phyloP scores from a whole-genome alignment of 768 basidiomycete genomes.

The Russula dissimulans region DNA sequence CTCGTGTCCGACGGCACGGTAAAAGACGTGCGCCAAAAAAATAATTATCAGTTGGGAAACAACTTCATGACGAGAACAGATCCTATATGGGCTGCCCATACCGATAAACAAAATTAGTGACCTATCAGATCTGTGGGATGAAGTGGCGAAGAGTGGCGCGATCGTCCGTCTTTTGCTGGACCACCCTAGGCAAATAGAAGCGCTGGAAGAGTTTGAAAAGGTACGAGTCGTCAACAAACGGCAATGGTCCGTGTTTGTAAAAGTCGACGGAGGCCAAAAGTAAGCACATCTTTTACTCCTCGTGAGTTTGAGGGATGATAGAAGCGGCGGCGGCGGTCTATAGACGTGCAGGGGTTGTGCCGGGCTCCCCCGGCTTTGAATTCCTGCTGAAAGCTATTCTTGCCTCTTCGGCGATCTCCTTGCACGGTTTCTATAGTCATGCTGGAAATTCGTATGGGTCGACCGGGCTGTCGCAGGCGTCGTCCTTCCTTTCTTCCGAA shows the following conservation, averaged over 20 bases:
- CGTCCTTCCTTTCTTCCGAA: constrained; percentile 57
- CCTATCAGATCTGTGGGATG: constrained; percentile 49
- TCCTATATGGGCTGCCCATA: constrained; percentile 74
- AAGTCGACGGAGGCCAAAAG: constrained; percentile 72
- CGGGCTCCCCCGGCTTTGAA: constrained; percentile 44
- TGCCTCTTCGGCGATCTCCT: constrained; percentile 43
- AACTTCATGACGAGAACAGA: constrained; percentile 32
- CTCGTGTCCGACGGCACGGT: constrained; percentile 63
- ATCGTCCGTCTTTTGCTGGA: constrained; percentile 64
- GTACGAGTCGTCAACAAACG: constrained; percentile 28
- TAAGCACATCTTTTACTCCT: constrained; percentile 29
- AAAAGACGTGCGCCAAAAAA: constrained; percentile 42
- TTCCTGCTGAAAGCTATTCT: constrained; percentile 45
- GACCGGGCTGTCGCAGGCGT: constrained; percentile 54
- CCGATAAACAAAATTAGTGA: constrained; percentile 63
- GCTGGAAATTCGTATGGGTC: constrained; percentile 73
- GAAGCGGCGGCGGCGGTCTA: background rate
- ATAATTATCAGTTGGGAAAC: background rate
- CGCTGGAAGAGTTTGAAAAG: constrained; percentile 52
- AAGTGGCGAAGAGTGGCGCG: constrained; percentile 46
- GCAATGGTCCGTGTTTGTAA: constrained; percentile 72
- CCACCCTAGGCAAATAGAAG: constrained; percentile 60
- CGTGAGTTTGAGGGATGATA: background rate
- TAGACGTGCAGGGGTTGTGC: constrained; percentile 67
- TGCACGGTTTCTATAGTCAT: constrained; percentile 83